These are phyloP conservation scores for Scutellospora calospora DNA, from an alignment of 371 early-diverging fungal genomes.

Conservation along the genomic window DNA sequence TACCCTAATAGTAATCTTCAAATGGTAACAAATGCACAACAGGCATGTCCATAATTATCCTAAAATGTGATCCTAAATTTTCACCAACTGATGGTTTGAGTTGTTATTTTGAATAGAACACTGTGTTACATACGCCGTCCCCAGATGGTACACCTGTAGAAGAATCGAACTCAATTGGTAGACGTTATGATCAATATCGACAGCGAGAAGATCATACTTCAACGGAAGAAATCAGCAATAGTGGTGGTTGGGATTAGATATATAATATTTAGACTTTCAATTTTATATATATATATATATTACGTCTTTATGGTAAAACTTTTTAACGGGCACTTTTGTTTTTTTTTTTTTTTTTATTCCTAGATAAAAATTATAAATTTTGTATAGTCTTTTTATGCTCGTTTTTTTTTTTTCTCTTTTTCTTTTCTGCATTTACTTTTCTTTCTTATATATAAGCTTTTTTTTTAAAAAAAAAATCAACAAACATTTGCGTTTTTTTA, in stretches of 20 bases:
- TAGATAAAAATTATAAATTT: constrained; percentile 11
- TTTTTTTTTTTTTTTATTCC: not conserved
- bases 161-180: constrained; percentile 1
- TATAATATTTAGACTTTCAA: not conserved
- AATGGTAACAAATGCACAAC: constrained; percentile 41
- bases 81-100: constrained; percentile 32
- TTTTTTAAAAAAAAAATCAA: constrained; percentile 7
- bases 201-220: constrained; percentile 7
- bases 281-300: constrained; percentile 10
- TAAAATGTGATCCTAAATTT: constrained; percentile 33
- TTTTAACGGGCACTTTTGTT: not conserved
- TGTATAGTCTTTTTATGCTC: constrained; percentile 5
- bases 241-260: not conserved
- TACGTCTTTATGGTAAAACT: not conserved
- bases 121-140: constrained; percentile 35
- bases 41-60: too few relatives aligned
- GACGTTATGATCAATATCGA: constrained; percentile 44
- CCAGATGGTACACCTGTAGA: constrained; percentile 34
- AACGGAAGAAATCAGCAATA: not conserved
- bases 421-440: not conserved
- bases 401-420: not conserved
- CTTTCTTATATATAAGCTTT: not conserved
- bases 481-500: not conserved
- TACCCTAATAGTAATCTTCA: constrained; percentile 41
- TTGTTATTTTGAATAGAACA: constrained; percentile 33